Base-by-base conservation (phyloP, 768 basidiomycete genomes). In the Lentinula detonsa region DNA sequence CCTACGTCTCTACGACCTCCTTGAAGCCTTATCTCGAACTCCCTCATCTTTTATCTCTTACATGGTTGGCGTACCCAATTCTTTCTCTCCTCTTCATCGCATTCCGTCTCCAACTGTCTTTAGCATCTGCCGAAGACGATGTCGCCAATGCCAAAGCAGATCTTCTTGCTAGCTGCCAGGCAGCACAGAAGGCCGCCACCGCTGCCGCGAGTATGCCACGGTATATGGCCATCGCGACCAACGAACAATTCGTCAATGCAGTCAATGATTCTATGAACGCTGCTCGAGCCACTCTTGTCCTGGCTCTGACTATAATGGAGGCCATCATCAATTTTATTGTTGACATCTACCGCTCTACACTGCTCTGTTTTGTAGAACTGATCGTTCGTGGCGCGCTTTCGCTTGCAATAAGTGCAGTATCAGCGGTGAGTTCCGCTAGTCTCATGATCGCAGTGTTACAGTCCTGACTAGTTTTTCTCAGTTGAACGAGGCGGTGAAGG, bases 291-390 rank as follows among this genome's bases (percentile, higher is more conserved):
- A 81, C 88, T 5, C 80, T 97, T 57, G 75, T 89, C 39, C 75
- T 92, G 43, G 75, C 91, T 2, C 76, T 98, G 60, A 96, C 91
- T 0, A 77, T 86, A 40, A 88, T 96, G 84, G 93, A 97, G 70
- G 86, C 80, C 0, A 82, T 95, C 67, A 87, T 95, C 74, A 93
- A 91, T 67, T 98, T 98, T 73, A 83, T 97, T 64, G 83, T 98
- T 65, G 90, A 93, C 73, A 84, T 88, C 50, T 98, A 97, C 70
- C 88, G 95, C 43, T 95, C 94, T 3, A 91, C 95, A 3, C 87
- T 96, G 68, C 81, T 99, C 57, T 99, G 96, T 72, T 94, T 97
- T 66, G 76, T 97, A 64, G 94, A 98, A 72, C 81, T 98, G 48
- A 86, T 91, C 23, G 85, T 99, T 9, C 81, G 86, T 33, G 94